Conservation (phyloP, 345 rosid species). For the Brassica napus region DNA sequence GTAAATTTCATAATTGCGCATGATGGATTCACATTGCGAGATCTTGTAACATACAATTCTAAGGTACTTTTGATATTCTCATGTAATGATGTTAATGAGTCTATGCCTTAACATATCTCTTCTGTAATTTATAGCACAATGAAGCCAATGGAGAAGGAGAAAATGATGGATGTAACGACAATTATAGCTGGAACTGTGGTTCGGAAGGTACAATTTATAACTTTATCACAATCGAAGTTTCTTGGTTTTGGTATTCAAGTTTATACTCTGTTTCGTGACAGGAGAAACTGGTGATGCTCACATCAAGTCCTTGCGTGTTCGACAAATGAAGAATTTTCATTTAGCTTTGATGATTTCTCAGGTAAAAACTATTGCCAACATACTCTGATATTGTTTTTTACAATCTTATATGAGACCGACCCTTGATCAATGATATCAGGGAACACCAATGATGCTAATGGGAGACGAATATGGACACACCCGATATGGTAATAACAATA, state of each 20-base stretch:
- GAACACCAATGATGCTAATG: conserved; percentile 95
- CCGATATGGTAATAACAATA: conserved; percentile 87
- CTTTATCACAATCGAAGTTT: neutral
- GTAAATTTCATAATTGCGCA: conserved; percentile 84
- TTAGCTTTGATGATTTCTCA: conserved; percentile 86
- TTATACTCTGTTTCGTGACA: conserved; percentile 39
- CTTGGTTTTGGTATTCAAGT: neutral
- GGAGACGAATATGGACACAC: conserved; percentile 96
- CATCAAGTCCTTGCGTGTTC: conserved; percentile 65
- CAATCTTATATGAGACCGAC: conserved; percentile 2
- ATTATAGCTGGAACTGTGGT: conserved; percentile 97
- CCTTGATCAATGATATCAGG: conserved; percentile 47
- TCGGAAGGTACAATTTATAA: conserved; percentile 59
- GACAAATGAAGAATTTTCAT: conserved; percentile 95
- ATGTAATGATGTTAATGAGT: conserved; percentile 10
- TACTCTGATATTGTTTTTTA: neutral
- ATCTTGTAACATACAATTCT: conserved; percentile 82
- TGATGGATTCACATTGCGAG: conserved; percentile 88
- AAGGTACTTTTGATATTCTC: conserved; percentile 57
- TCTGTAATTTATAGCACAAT: conserved; percentile 65
- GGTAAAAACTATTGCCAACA: conserved; percentile 44
- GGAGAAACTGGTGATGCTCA: conserved; percentile 72
- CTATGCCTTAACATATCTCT: conserved; percentile 5
- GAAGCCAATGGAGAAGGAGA: conserved; percentile 98
- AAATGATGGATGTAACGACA: conserved; percentile 91